These are phyloP conservation scores for Fusarium xylarioides DNA, from an alignment of 2,329 filamentous ascomycete genomes.

Conservation along the genomic window DNA sequence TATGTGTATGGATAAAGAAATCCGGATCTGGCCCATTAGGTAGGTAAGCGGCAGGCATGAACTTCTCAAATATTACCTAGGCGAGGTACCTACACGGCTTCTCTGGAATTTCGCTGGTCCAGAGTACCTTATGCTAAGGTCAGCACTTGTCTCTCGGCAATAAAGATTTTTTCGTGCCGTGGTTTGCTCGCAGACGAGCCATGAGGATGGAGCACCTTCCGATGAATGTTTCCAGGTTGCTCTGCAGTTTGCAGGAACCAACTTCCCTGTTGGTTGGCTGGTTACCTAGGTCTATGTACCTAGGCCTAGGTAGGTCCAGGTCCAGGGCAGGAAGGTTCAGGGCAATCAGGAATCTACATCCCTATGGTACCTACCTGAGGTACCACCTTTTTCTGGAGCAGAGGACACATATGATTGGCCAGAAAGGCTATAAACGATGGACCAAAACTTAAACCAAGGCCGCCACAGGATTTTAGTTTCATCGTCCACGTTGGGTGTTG, in stretches of 20 bases:
- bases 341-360: constrained; percentile 5
- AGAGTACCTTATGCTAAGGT: background rate
- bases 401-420: constrained; percentile 10
- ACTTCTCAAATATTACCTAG: background rate
- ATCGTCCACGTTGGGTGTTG: constrained; percentile 19
- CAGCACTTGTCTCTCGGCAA: constrained; percentile 10
- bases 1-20: constrained; percentile 7
- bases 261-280: background rate
- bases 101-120: constrained; percentile 1
- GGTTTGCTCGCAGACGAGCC: background rate
- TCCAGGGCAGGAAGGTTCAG: constrained; percentile 4
- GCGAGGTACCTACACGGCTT: background rate
- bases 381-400: constrained; percentile 6
- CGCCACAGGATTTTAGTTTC: constrained; percentile 25
- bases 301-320: background rate
- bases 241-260: constrained; percentile 11
- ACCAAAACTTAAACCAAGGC: constrained; percentile 5
- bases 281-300: background rate
- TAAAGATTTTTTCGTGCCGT: constrained; percentile 2
- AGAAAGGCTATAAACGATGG: constrained; percentile 6
- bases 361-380: background rate
- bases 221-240: background rate
- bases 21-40: constrained; percentile 8
- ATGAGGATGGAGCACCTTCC: background rate
- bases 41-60: background rate